Evolutionary conservation across 2,329 filamentous ascomycete species (phyloP), one percentile per base, ranked within the genome.

Genomic region (Arthrinium phaeospermum): DNA sequence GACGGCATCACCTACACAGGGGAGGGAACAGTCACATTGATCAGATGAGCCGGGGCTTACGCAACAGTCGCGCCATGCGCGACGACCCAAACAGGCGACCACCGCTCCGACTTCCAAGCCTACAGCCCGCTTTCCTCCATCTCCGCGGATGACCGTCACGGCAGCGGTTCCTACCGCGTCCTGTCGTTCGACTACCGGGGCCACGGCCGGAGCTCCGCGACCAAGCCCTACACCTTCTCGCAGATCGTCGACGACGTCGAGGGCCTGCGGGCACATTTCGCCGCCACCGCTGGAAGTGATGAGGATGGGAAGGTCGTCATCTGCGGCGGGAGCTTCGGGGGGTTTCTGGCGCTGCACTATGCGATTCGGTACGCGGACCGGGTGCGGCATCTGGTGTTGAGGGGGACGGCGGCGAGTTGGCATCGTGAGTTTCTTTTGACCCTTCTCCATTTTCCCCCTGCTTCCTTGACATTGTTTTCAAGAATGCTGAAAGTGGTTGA

Each of bases 161-260:
- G 53, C 16, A 14, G 16, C 7, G 53, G 27, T 4, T 6, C 16
- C 7, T 78, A 79, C 46, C 78, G 81, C 1, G 76, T 83, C 1
- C 72, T 83, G 6, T 81, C 81, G 0, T 83, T 83, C 67, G 81
- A 83, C 74, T 82, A 77, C 57, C 78, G 81, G 1, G 82, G 82
- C 30, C 82, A 83, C 69, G 81, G 82, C 0, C 74, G 78, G 46
- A 83, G 81, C 73, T 82, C 80, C 0, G 74, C 71, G 12, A 82
- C 81, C 1, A 78, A 75, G 68, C 81, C 81, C 12, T 82, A 81
- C 73, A 81, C 80, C 0, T 82, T 82, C 69, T 74, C 76, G 8
- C 82, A 83, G 74, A 75, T 84, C 8, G 81, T 83, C 7, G 82
- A 82, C 27, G 81, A 83, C 68, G 78, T 83, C 37, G 81, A 83